Base-by-base conservation (phyloP, 768 basidiomycete species). In the Leccinum longicurvipes region DNA sequence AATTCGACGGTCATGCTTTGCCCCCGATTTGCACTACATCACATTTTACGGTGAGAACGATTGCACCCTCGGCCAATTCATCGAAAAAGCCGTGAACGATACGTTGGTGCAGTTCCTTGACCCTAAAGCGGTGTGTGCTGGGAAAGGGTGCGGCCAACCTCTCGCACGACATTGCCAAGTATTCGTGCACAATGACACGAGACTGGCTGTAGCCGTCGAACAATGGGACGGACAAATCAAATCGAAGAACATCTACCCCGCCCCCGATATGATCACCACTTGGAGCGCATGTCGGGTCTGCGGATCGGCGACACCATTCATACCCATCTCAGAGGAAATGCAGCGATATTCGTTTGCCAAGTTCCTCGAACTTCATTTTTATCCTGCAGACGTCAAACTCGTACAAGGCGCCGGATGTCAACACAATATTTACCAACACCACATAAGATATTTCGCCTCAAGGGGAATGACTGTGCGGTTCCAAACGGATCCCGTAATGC, bases 361-460 rank as follows among this genome's bases (percentile, higher is more conserved):
- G 64, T 98, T 96, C 70, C 81, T 99, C 27, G 96, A 99, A 67
- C 83, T 96, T 25, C 90, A 93, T 67, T 98, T 98, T 72, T 97
- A 98, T 72, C 94, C 93, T 28, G 84, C 92, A 31, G 85, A 91
- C 59, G 85, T 94, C 64, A 80, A 85, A 63, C 77, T 92, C 47
- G 84, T 92, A n/a, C 87, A 85, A 63, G 92, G 90, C 9, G 91
- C 93, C 29, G 87, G 87, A 4, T 98, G 97, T 67, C 82, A 88
- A 54, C 97, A 99, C 72, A 97, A 98, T 67, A 91, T 94, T 55
- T 96, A 93, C 66, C 84, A 87, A 57, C 86, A 95, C 63, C 95
- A 98, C 64, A 84, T 92, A 54, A 87, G 96, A 50, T 98, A 91
- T 71, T 97, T 98, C 68, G 87, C 88, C 5, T 81, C 77, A 32